phyloP scores from a whole-genome alignment of 2,329 filamentous ascomycete species.

The Venturia oleaginea region DNA sequence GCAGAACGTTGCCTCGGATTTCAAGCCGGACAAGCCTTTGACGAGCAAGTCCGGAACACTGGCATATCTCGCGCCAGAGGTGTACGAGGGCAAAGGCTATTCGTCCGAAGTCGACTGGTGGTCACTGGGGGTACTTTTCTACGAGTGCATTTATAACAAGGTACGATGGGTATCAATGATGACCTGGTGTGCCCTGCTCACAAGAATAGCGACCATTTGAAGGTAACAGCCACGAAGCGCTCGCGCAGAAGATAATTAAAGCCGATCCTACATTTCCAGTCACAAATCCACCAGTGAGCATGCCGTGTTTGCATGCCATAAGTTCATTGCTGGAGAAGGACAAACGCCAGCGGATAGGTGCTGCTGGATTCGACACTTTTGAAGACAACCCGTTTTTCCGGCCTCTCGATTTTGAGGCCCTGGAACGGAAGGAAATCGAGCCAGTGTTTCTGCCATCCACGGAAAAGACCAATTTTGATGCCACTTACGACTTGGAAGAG shows the following conservation, averaged over 20 bases:
- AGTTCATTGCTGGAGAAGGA: constrained; percentile 74
- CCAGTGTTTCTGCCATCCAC: constrained; percentile 89
- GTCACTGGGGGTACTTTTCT: constrained; percentile 96
- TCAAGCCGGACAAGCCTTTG: constrained; percentile 68
- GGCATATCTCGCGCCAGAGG: constrained; percentile 91
- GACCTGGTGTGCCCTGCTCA: not conserved
- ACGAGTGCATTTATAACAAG: constrained; percentile 99
- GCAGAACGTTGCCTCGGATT: constrained; percentile 93
- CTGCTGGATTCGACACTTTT: constrained; percentile 72
- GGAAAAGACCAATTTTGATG: constrained; percentile 98
- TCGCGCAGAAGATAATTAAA: constrained; percentile 72
- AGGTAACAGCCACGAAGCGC: constrained; percentile 70
- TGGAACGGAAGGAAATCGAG: constrained; percentile 80
- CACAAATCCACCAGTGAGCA: constrained; percentile 81
- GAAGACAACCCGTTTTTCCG: constrained; percentile 84
- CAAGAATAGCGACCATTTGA: constrained; percentile 73
- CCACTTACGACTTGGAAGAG: constrained; percentile 94
- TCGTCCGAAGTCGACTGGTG: constrained; percentile 93
- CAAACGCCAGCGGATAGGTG: constrained; percentile 72
- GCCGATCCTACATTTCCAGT: constrained; percentile 82
- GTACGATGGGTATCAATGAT: constrained; percentile 38
- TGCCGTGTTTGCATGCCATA: constrained; percentile 83
- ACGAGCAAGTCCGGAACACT: constrained; percentile 96
- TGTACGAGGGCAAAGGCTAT: constrained; percentile 86
- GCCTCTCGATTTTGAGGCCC: constrained; percentile 68